Evolutionary conservation across 2,329 filamentous ascomycete genomes (phyloP), one percentile per base, ranked within the genome.

Genomic region (Fusarium fracticaudum): DNA sequence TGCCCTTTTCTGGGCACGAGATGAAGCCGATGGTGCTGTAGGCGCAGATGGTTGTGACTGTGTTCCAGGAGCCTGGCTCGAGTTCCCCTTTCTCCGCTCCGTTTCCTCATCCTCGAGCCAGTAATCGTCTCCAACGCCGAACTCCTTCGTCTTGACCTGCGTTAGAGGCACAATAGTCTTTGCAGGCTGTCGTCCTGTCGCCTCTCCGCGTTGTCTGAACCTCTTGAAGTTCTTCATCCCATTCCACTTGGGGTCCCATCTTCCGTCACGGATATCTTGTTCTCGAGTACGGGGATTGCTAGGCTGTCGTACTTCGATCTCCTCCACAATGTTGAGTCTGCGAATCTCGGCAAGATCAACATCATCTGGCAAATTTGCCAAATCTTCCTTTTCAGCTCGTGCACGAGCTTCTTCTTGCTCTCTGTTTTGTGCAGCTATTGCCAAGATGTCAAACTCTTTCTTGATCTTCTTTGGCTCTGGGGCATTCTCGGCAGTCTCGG

Each of bases 151-250:
- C 77, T 90, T 90, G 29, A 91, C 92, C 80, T 94, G 91, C 73
- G 93, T 90, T 8, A 97, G 84, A 1, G 87, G 84, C 8, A 98
- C 90, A 44, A 97, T 93, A 40, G 93, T 84, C 62, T 84, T 84
- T 35, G 84, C 81, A 4, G 83, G 80, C 6, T 83, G 80, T 22
- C 87, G 81, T 11, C 87, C 84, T 5, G 78, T 71, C 11, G 74
- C 74, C 26, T 88, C 88, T 31, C 89, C 91, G 60, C 89, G 86
- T 62, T 86, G 87, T 29, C 88, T 87, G 79, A 99, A 99, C 77
- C 91, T 93, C 82, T 99, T 99, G 85, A 98, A 99, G 79, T 99
- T 98, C 82, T 94, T 96, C 48, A 96, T 89, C 2, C 96, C 96
- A 80, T 98, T 97, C 96, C 96, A 99, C 44, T 87, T 88, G 2